phyloP scores from a whole-genome alignment of 1,284 basidiomycete genomes.

The Heterobasidion irregulare region DNA sequence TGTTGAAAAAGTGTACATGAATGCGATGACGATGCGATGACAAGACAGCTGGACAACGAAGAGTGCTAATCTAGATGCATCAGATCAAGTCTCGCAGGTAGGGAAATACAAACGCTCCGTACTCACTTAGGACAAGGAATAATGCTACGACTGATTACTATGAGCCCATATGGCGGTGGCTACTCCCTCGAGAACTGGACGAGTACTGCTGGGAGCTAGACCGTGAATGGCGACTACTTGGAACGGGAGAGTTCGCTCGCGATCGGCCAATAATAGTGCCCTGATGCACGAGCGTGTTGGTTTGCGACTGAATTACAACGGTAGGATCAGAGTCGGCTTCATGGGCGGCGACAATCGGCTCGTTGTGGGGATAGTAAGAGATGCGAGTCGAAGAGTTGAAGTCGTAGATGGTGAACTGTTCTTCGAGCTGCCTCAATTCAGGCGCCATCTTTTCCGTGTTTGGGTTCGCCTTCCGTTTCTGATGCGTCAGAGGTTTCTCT shows the following conservation, averaged over 20 bases:
- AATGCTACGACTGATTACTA: background rate
- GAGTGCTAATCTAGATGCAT: background rate
- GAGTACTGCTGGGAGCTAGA: constrained; percentile 2
- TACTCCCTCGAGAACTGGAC: background rate
- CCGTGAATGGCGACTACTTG: background rate
- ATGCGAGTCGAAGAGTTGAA: constrained; percentile 53
- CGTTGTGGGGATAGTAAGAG: constrained; percentile 77
- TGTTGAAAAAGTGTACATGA: background rate
- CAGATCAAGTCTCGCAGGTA: background rate
- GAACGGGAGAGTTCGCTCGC: constrained; percentile 45
- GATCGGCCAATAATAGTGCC: constrained; percentile 43
- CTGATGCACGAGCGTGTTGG: constrained; percentile 35
- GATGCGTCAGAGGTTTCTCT: constrained; percentile 92
- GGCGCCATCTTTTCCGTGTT: constrained; percentile 84
- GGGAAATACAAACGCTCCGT: background rate
- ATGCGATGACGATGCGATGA: background rate
- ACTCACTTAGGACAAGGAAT: background rate
- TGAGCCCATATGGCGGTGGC: background rate
- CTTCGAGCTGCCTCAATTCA: constrained; percentile 88
- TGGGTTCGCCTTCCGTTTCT: constrained; percentile 80
- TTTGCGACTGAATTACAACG: constrained; percentile 27
- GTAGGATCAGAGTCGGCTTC: constrained; percentile 29
- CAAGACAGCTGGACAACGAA: too few relatives aligned
- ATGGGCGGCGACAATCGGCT: constrained; percentile 46
- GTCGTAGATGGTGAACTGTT: constrained; percentile 85